Conservation (phyloP, 176 grass and related monocot species). For the Cenchrus americanus region DNA sequence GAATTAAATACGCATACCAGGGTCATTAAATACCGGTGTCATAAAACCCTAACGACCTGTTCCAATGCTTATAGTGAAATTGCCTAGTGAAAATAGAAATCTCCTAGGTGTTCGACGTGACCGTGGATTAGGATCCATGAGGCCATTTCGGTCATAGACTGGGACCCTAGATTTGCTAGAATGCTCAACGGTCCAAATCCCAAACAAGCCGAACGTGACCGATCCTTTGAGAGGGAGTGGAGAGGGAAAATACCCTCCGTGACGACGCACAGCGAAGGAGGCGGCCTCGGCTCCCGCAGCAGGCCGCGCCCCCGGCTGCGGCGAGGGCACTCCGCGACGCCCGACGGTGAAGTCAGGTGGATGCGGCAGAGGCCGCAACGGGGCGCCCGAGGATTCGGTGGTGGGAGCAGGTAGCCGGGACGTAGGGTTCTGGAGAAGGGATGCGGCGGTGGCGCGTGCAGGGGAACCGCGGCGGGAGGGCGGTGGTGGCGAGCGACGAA, state of each 20-base stretch:
- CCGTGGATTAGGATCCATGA: not conserved
- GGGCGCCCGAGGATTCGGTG: not conserved
- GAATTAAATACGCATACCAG: not conserved
- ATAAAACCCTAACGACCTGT: conserved; percentile 43
- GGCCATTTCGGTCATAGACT: not conserved
- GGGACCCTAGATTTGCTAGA: conserved; percentile 31
- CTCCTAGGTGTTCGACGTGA: not conserved
- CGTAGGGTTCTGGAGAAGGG: not conserved
- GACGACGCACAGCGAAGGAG: conserved; percentile 1
- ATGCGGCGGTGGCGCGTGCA: not conserved
- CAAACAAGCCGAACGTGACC: not conserved
- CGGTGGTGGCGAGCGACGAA: conserved; percentile 41
- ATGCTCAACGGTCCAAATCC: conserved; percentile 34
- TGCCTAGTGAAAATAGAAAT: not conserved
- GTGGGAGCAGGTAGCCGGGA: not conserved
- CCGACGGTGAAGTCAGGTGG: not conserved
- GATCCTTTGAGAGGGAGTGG: conserved; percentile 15
- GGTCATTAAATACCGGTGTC: conserved; percentile 7
- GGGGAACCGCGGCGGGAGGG: not conserved
- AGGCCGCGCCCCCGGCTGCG: not conserved
- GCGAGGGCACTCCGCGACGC: not conserved
- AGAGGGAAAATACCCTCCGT: conserved; percentile 26
- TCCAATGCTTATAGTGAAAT: conserved; percentile 21
- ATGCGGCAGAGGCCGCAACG: not conserved
- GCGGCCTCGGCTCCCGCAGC: not conserved